Base-by-base conservation (phyloP, 2,329 filamentous ascomycete genomes). In the Cladosporium sp. region DNA sequence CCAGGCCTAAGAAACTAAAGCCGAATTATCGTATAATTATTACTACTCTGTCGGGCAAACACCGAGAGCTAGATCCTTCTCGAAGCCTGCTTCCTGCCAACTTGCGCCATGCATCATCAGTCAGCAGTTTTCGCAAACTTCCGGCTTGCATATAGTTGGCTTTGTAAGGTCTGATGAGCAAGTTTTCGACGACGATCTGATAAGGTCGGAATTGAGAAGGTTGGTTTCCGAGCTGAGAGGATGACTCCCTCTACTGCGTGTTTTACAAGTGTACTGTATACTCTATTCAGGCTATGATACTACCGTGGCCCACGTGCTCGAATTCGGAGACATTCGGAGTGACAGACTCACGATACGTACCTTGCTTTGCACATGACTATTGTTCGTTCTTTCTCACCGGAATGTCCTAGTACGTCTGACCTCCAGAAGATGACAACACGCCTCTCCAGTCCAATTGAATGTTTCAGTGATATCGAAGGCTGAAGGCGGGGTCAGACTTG, bases 301-400 rank as follows among this genome's bases (percentile, higher is more conserved):
- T 50, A 12, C 34, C 17, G 12, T 50, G 47, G 47, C 32, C 34
- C 47, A 50, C 47, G 42, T 55, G 51, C 42, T 55, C 51, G 3
- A 17, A 36, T 5, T n/a, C 51, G 51, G 51, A 36, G 19, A 45
- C 39, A 55, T 45, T 35, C 51, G 51, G 51, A 36, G 22, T 44
- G 36, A 34, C 12, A 13, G 25, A 32, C 28, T 32, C 28, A 32
- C 28, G 36, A 39, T 39, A 17, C 17, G 7, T 13, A 5, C 36
- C 36, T 39, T 39, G 36, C 36, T 39, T 35, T 28, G 24, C 45
- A 48, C 25, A 35, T 48, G 45, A 48, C 17, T 12, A 19, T 7
- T 37, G 2, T 50, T 15, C 5, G 5, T 8, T 36, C 22, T 20
- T 50, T 6, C 19, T 39, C 3, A 24, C 34, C n/a, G 34, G 12